These are phyloP conservation scores for Amylocystis lapponica DNA, from an alignment of 768 basidiomycete species.

Conservation along the genomic window DNA sequence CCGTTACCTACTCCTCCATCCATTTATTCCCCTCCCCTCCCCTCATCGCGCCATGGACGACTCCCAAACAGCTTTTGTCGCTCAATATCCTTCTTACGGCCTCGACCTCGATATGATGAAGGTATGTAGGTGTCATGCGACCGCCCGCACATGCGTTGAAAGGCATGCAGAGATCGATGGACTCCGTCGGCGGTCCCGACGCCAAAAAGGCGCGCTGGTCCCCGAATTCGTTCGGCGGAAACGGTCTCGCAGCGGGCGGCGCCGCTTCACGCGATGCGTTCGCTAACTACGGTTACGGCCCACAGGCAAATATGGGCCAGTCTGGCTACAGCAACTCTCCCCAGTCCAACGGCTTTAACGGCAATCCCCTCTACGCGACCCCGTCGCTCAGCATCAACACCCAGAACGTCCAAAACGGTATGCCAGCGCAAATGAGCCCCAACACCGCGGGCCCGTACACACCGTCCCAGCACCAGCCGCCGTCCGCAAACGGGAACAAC, in stretches of 20 bases:
- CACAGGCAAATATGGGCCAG: constrained; percentile 59
- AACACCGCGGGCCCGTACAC: constrained; percentile 54
- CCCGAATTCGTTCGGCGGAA: constrained; percentile 46
- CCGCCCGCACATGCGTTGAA: no score
- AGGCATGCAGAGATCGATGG: constrained; percentile 84
- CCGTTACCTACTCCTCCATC: constrained; percentile 36
- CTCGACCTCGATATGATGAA: constrained; percentile 94
- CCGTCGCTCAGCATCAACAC: constrained; percentile 68
- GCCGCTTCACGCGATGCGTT: constrained; percentile 61
- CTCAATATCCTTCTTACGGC: constrained; percentile 63
- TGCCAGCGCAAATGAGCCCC: constrained; percentile 63
- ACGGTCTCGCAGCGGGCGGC: constrained; percentile 35
- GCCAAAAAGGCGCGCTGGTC: constrained; percentile 91
- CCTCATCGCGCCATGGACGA: constrained; percentile 54
- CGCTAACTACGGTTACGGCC: constrained; percentile 85
- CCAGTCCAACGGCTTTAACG: constrained; percentile 40
- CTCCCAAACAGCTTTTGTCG: constrained; percentile 62
- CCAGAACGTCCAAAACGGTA: constrained; percentile 38
- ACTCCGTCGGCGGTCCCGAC: constrained; percentile 74
- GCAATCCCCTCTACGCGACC: constrained; percentile 67
- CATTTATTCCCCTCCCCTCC: constrained; percentile 10
- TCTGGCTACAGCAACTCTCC: constrained; percentile 46
- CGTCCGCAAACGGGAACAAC: constrained; percentile 32
- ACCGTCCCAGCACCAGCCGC: constrained; percentile 35
- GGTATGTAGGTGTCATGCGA: constrained; percentile 47